Base-by-base conservation (phyloP, 331 rosid species). In the Cucumis variabilis region DNA sequence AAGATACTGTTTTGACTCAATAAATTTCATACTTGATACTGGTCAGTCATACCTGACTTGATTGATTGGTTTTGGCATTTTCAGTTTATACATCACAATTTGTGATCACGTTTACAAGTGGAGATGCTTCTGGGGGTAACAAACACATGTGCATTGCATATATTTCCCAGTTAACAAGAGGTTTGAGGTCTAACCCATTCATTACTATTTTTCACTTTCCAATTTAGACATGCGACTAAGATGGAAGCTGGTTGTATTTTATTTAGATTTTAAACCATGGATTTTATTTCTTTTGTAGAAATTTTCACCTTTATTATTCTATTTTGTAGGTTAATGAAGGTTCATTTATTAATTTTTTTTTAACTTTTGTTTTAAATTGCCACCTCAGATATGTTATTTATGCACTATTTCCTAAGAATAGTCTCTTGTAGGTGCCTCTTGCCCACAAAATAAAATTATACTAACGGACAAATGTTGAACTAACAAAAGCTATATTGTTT, bases 81-180 rank as follows among this genome's bases (percentile, higher is more conserved):
- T 14, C 88, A 97, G 99, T 97, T 84, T 93, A 98, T 88, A 93
- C 98, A 82, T 88, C 97, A 58, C 94, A 94, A 90, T 95, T 94
- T 91, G 98, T 95, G 92, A 98, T 91, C 89, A 93, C 95, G 98
- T 95, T 97, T 89, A 94, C 94, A 30, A 92, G 96, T 44, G 89
- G 89, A 65, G 93, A 88, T 68, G 92, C 93, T 74, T 75, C 86
- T 23, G 91, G 92, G 79, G 86, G 89, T 81, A 87, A 92, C 86
- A 93, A 90, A 82, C 85, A 90, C 90, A 67, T 89, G 16, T 92
- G 93, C 92, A 93, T 84, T 87, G 99, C 98, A 88, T 94, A 91
- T 93, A 88, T 95, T 80, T 96, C 99, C 83, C 96, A 91, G 90
- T 96, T 98, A 85, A 96, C 98, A 51, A 90, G 92, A 88, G 96